Evolutionary conservation across 176 grass and related monocot genomes (phyloP), one percentile per base, ranked within the genome.

Genomic region (Panicum miliaceum): DNA sequence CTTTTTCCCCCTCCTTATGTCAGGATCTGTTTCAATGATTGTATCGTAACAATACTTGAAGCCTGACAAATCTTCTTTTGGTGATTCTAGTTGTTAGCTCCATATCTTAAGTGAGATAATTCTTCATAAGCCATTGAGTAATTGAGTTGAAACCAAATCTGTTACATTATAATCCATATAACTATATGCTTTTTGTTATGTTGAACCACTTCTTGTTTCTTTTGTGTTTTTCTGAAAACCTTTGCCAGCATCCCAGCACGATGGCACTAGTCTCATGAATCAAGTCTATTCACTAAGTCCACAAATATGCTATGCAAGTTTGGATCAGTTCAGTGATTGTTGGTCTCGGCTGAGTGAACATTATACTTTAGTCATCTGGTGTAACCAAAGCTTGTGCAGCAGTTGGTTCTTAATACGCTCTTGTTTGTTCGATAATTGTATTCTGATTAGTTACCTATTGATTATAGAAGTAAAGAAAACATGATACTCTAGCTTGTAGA

Each of bases 401-500:
- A 19, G 54, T 51, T 56, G 19, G 35, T 84, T 15, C 6, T 13
- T 61, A 60, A 43, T 42, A 22, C 18, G 29, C 36, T 82, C 26
- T 29, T 61, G 50, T 87, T 87, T 29, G 48, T 81, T 82, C 19
- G 20, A 6, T 82, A 20, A 47, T 74, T 78, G 3, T 84, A 34
- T 79, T 72, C 45, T 84, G 12, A 40, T 48, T 27, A 47, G 50
- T 71, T 42, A 34, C 11, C 14, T 79, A 22, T 84, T 66, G 3
- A 45, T 54, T 23, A 54, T 15, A 20, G 34, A 76, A 74, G 53
- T 76, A 63, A 75, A 81, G 43, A 35, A 13, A 81, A 62, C 67
- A 53, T 47, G 5, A 0, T 38, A 68, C 59, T 81, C 22, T 52
- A 74, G n/a, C 53, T 79, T 68, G 63, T 68, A 27, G 34, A 63